These are phyloP conservation scores for Crithidia fasciculata DNA, from an alignment of 208 protist genomes.

Conservation along the genomic window DNA sequence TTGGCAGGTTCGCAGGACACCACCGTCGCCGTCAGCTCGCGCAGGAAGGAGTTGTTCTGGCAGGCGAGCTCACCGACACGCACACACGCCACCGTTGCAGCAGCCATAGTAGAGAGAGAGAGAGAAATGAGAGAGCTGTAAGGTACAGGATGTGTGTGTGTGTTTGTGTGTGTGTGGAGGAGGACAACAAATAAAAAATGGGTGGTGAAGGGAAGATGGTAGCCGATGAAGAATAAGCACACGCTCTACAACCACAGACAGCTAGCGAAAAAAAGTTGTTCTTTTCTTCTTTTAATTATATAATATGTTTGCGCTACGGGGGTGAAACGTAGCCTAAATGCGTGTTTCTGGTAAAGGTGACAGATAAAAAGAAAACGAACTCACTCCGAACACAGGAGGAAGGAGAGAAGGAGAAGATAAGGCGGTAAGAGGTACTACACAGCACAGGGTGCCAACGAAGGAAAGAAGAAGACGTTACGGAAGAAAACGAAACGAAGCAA, in stretches of 20 bases:
- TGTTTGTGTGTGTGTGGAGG: too few species aligned
- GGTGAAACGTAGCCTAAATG: too few species aligned
- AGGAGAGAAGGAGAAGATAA: not conserved
- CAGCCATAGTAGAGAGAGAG: constrained; percentile 11
- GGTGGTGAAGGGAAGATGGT: not conserved
- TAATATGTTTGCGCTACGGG: too few species aligned
- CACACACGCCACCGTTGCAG: constrained; percentile 18
- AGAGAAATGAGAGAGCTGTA: not conserved
- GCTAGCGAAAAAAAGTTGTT: too few species aligned
- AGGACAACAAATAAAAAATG: constrained; percentile 16
- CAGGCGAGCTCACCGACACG: constrained; percentile 82
- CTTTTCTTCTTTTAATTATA: too few species aligned
- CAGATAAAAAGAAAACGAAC: not conserved
- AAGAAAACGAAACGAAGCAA: too few species aligned
- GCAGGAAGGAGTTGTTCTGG: constrained; percentile 71
- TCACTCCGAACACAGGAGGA: not conserved
- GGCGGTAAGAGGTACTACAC: not conserved
- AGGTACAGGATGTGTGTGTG: not conserved
- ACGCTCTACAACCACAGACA: not conserved
- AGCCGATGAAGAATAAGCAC: not conserved
- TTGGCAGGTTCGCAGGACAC: constrained; percentile 56
- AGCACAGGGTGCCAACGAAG: too few species aligned
- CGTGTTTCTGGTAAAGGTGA: not conserved
- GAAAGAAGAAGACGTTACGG: too few species aligned
- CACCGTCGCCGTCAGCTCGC: constrained; percentile 61